Base-by-base conservation (phyloP, 768 basidiomycete species). In the Phlegmacium glaucopus region DNA sequence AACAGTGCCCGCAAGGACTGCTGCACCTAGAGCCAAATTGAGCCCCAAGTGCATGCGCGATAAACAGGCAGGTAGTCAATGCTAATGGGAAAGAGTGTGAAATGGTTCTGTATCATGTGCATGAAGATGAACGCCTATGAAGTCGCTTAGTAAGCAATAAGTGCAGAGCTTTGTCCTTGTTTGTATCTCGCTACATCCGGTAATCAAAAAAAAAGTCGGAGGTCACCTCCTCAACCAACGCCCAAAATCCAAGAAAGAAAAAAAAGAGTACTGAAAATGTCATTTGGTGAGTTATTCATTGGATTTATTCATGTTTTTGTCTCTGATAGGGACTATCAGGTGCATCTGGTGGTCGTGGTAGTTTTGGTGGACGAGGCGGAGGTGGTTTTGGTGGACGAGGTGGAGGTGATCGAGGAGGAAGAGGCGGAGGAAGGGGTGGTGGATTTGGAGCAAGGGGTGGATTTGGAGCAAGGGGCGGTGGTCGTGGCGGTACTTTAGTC, bases 31-130 rank as follows among this genome's bases (percentile, higher is more conserved):
- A 0, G 91, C 90, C 56, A 87, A 78, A 39, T 82, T 64, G 89
- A 18, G 83, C 80, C 13, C 65, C 62, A 16, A 92, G 67, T 0
- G 87, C 85, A 65, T 91, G 89, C 2, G 90, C 87, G n/a, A 92
- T 88, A 55, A 94, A 90, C 15, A 97, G 66, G 63, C 94, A 96
- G 4, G 91, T 88, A 30, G 79, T 68, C 25, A 94, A 70, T 11
- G 90, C 84, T 52, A 90, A 88, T 5, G 91, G 87, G 52, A 94
- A 77, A 1, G 89, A 93, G 70, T 1, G 85, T 87, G 42, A 90
- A n/a, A n/a, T n/a, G n/a, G n/a, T n/a, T n/a, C n/a, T n/a, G n/a
- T n/a, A n/a, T n/a, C n/a, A n/a, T n/a, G n/a, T n/a, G n/a, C n/a
- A n/a, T n/a, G n/a, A n/a, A n/a, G n/a, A n/a, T n/a, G n/a, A n/a